Conservation (phyloP, 805 yeast species). For the Yamadazyma paraphyllophila region DNA sequence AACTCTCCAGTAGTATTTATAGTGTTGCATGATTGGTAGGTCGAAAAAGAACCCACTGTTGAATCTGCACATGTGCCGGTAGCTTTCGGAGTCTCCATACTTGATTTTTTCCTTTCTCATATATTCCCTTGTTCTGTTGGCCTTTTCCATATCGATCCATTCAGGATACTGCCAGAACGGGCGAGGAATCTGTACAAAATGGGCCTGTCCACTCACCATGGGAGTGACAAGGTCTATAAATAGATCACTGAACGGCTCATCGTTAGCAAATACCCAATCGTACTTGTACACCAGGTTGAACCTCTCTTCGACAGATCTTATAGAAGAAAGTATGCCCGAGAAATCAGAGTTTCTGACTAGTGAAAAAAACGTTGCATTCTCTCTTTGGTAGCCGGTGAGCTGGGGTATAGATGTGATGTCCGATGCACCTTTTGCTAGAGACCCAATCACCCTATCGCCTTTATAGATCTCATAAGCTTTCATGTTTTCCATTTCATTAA, state of each 20-base stretch:
- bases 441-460: neutral
- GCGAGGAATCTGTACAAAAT: slow-evolving; percentile 76
- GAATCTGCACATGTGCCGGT: slow-evolving; percentile 90
- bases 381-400: neutral
- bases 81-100: slow-evolving; percentile 72
- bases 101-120: slow-evolving; percentile 58
- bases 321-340: slow-evolving; percentile 15
- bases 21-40: slow-evolving; percentile 70
- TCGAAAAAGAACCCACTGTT: slow-evolving; percentile 89
- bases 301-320: slow-evolving; percentile 21
- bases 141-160: slow-evolving; percentile 75
- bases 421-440: neutral
- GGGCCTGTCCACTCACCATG: slow-evolving; percentile 71
- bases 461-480: neutral
- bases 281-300: slow-evolving; percentile 77
- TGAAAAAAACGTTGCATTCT: slow-evolving; percentile 19
- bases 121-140: slow-evolving; percentile 56
- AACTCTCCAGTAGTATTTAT: slow-evolving; percentile 91
- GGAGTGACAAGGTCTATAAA: slow-evolving; percentile 67
- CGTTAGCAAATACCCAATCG: slow-evolving; percentile 95
- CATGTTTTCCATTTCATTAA: too few relatives aligned
- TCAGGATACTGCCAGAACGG: slow-evolving; percentile 90
- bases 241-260: slow-evolving; percentile 77
- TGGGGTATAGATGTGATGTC: neutral
- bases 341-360: slow-evolving; percentile 18